phyloP scores from a whole-genome alignment of 805 yeast genomes.

The Schwanniomyces yamadae region DNA sequence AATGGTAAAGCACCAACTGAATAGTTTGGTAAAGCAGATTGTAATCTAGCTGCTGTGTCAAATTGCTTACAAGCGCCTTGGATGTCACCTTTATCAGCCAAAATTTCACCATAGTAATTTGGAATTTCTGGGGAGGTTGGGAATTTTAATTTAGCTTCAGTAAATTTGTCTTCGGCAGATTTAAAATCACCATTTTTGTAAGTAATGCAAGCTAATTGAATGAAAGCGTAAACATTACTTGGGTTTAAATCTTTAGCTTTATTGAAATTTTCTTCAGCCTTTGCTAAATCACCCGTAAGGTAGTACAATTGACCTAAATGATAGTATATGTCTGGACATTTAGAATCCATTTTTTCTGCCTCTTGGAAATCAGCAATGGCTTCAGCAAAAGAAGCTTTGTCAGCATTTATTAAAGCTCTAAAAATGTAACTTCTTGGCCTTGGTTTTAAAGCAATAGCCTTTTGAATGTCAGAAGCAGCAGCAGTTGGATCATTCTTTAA shows the following conservation, averaged over 20 bases:
- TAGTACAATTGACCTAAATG: constrained; percentile 93
- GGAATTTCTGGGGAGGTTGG: constrained; percentile 90
- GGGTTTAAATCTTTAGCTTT: constrained; percentile 75
- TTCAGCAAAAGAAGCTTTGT: constrained; percentile 60
- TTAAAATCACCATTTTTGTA: constrained; percentile 70
- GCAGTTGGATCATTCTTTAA: constrained; percentile 68
- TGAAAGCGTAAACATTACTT: constrained; percentile 76
- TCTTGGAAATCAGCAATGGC: constrained; percentile 64
- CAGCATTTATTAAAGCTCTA: constrained; percentile 81
- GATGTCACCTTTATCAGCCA: constrained; percentile 75
- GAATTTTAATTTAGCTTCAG: constrained; percentile 68
- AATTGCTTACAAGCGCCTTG: constrained; percentile 77
- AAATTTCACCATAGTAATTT: constrained; percentile 92
- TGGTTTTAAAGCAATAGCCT: constrained; percentile 65
- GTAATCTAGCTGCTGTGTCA: constrained; percentile 82
- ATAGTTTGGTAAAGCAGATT: constrained; percentile 62
- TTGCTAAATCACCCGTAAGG: constrained; percentile 67
- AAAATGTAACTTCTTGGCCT: constrained; percentile 80
- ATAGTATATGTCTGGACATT: constrained; percentile 81
- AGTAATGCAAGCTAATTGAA: constrained; percentile 89
- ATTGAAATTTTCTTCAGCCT: constrained; percentile 73
- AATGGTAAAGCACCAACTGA: constrained; percentile 88
- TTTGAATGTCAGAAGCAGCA: constrained; percentile 63
- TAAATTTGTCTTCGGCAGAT: constrained; percentile 64
- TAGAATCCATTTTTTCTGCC: constrained; percentile 68